Conservation (phyloP, 2,329 filamentous ascomycete genomes). For the Cadophora gregata region DNA sequence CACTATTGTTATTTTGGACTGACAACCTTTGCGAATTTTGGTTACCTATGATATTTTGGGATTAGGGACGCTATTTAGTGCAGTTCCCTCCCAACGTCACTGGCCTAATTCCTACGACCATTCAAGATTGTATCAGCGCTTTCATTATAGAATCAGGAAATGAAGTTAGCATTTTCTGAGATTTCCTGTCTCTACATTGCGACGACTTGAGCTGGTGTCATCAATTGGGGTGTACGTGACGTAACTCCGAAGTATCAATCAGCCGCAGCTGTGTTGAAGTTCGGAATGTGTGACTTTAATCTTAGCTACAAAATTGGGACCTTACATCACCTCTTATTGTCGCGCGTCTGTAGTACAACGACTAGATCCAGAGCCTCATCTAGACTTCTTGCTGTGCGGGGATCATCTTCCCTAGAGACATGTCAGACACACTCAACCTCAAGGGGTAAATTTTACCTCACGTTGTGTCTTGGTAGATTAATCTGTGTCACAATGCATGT, state of each 20-base stretch:
- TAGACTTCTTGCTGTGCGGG: neutral
- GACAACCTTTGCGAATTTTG: neutral
- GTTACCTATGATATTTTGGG: conserved; percentile 1
- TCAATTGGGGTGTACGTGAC: neutral
- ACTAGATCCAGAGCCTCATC: neutral
- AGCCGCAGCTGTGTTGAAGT: neutral
- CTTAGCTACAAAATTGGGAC: conserved; percentile 1
- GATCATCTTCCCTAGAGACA: neutral
- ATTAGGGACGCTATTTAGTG: neutral
- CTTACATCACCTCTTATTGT: neutral
- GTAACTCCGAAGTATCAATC: neutral
- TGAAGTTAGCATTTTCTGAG: neutral
- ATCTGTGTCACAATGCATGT: too few relatives aligned
- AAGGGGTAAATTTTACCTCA: neutral
- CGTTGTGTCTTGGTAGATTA: neutral
- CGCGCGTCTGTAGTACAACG: neutral
- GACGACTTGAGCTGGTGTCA: too few relatives aligned
- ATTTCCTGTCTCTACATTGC: neutral
- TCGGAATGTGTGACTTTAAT: neutral
- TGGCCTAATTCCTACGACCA: too few relatives aligned
- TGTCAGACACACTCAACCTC: neutral
- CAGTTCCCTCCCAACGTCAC: neutral
- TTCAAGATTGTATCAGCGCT: too few relatives aligned
- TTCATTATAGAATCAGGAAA: neutral
- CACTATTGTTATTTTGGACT: neutral